Evolutionary conservation across 2,329 filamentous ascomycete species (phyloP), one percentile per base, ranked within the genome.

Genomic region (Nannizziopsis barbatae): DNA sequence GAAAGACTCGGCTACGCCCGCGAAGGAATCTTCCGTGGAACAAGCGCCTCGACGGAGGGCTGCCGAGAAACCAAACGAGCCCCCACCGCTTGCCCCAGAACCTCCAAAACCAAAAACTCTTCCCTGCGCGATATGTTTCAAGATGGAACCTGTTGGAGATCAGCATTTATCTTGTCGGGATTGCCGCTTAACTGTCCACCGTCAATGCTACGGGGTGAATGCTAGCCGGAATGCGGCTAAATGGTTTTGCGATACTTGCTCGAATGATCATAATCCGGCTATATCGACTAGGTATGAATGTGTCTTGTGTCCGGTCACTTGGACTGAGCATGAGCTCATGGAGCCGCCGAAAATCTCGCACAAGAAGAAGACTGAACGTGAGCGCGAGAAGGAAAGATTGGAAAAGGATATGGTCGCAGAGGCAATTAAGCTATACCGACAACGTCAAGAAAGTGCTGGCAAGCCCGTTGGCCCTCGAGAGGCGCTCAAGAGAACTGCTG

Each of bases 211-310:
- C 62, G 92, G 92, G n/a, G 75, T 96, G 30, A 79, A 83, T 40
- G 80, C 83, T 43, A 68, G 67, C 49, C 79, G 85, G 37, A 75
- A 75, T 47, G 75, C 79, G 30, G 77, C 75, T 39, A 94, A 94
- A 66, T 98, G 92, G 92, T 79, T 83, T 36, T 98, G 92, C 65
- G 92, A 96, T 66, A 94, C 89, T 77, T 98, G 92, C 66, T 75
- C 81, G 33, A 98, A 98, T 61, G 92, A 98, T 62, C 87, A 88
- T 63, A 90, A 83, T 59, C 88, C 90, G 4, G 81, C 86, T 56
- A 83, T 94, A 39, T 95, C 92, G n/a, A 90, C 93, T 50, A 81
- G 84, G 60, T 96, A 96, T 65, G 85, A 90, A 68, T 98, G 92
- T 65, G 83, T 94, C 43, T 72, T 98, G 31, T 98, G 92, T 62